These are phyloP conservation scores for Mortierella sp. DNA, from an alignment of 371 early-diverging fungal genomes.

Conservation along the genomic window DNA sequence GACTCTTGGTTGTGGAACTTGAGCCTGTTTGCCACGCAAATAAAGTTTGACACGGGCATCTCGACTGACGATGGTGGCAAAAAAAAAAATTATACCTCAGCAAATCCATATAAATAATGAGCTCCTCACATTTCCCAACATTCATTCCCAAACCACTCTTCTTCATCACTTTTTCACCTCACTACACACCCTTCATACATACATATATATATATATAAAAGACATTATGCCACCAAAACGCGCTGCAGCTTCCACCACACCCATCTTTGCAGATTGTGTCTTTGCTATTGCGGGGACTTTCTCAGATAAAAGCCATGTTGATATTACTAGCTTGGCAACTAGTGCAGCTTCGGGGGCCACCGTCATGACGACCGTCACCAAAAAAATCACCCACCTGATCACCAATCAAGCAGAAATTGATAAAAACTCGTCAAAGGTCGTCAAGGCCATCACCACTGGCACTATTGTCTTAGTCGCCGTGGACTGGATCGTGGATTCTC, in stretches of 20 bases:
- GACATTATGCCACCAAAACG: conserved; percentile 57
- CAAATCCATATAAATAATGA: too few relatives aligned
- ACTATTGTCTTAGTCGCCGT: conserved; percentile 45
- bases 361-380: conserved; percentile 20
- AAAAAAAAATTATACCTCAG: background rate
- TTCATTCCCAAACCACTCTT: background rate
- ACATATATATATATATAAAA: too few relatives aligned
- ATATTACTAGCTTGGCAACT: conserved; percentile 12
- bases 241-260: conserved; percentile 22
- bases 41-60: background rate
- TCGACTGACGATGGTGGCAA: conserved; percentile 5
- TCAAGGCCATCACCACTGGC: conserved; percentile 25
- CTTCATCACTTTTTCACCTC: conserved; percentile 3
- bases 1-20: too few relatives aligned
- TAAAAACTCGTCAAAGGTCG: conserved; percentile 39
- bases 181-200: background rate
- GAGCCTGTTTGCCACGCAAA: background rate
- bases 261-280: conserved; percentile 34
- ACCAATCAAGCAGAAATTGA: conserved; percentile 40
- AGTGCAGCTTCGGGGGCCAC: conserved; percentile 19
- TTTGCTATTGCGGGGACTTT: conserved; percentile 30
- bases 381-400: conserved; percentile 55
- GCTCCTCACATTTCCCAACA: background rate
- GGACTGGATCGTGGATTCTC: conserved; percentile 59
- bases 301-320: conserved; percentile 12